Evolutionary conservation across 208 protist species (phyloP), one percentile per base, ranked within the genome.

Genomic region (Trypanosoma scelopori): DNA sequence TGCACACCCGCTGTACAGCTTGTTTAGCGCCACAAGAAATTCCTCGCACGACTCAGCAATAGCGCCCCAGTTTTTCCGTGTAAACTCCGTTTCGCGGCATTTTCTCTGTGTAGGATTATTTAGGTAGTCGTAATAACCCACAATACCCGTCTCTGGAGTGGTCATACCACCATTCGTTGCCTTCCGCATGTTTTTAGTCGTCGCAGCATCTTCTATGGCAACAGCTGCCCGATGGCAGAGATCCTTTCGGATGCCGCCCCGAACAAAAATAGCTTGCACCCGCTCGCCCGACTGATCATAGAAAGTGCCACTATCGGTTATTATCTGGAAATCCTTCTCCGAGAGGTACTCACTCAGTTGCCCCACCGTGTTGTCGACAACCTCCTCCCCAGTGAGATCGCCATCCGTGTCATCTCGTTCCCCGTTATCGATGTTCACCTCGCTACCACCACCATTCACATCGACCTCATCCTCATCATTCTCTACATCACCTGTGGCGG

Each of bases 101-200:
- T 96, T 97, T 45, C 70, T 75, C 47, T 51, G 70, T 5, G 74
- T 85, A 4, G 90, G 89, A 57, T 92, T 93, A 41, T 75, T 93
- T 18, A 95, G 71, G 57, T 96, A 97, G 67, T 97, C 92, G 65
- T 97, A 97, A 66, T 87, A 95, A 35, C 90, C 92, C 0, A 91
- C 85, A 64, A 97, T 91, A 48, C 92, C 90, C 11, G 86, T 93
- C 58, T 94, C 77, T 13, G 90, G 92, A 28, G 88, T 87, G n/a
- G 60, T 49, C 20, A 56, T 25, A 25, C 90, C 90, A 35, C 89
- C 87, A 76, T 97, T 96, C 11, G 77, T 85, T 4, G 65, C 64
- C 0, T 85, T 83, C 28, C 92, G 72, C 53, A 92, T 50, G 65
- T 97, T 94, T 49, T 80, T 78, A 20, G 65, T 82, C 11, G 87